A percentile compares a stretch with the other conserved stretches of the same genome.
phyloP scores from a whole-genome alignment of 257 asterid genomes.

The Thymus mandschuricus region DNA sequence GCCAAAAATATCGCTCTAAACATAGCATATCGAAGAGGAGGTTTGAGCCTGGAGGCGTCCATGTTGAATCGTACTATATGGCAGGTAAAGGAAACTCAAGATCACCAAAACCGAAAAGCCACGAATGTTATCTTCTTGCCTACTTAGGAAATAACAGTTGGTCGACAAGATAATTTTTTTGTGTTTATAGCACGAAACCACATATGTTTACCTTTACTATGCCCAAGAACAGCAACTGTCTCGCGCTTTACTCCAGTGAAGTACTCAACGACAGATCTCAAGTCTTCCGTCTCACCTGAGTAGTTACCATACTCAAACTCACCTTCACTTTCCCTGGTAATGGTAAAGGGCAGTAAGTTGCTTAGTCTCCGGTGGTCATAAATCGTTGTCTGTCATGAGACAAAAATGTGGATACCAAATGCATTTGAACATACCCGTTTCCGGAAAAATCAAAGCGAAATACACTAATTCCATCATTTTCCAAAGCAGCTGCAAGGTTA shows the following conservation, averaged over 20 bases:
- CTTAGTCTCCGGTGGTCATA: neutral
- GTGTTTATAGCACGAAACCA: neutral
- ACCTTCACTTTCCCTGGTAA: constrained; percentile 88
- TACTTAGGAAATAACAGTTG: too few species aligned
- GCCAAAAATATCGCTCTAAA: neutral
- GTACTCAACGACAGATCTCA: constrained; percentile 74
- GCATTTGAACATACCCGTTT: constrained; percentile 62
- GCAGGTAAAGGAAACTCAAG: too few species aligned
- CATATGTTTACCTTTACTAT: constrained; percentile 69
- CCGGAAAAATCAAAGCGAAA: constrained; percentile 91
- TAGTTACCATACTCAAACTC: constrained; percentile 72
- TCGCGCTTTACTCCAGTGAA: constrained; percentile 50
- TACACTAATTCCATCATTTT: constrained; percentile 66
- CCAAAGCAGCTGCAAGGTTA: constrained; percentile 62
- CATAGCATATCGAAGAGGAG: neutral
- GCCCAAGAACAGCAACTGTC: constrained; percentile 74
- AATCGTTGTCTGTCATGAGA: neutral
- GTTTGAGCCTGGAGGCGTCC: neutral
- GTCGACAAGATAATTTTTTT: too few species aligned
- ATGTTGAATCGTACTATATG: neutral
- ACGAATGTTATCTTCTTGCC: too few species aligned
- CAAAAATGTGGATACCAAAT: neutral
- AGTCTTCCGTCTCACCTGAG: constrained; percentile 71
- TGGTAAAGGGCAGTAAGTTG: neutral
- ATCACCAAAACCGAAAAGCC: too few species aligned